These are phyloP conservation scores for Podaxis carcinomalis DNA, from an alignment of 768 basidiomycete species.

Conservation along the genomic window DNA sequence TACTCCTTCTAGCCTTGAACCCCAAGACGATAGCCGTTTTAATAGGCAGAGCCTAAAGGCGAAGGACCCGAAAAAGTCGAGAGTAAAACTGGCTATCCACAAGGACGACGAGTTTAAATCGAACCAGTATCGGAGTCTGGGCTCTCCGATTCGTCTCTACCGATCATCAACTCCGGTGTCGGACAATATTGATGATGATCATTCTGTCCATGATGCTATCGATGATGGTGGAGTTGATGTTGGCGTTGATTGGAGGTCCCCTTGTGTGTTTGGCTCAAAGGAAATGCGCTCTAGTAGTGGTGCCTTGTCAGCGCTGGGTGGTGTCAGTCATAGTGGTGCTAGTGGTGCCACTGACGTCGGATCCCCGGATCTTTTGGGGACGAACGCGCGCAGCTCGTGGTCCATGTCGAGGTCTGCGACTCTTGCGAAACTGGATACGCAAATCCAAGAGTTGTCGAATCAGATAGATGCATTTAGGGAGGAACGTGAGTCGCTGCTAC, in stretches of 20 bases:
- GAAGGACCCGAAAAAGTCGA: background rate
- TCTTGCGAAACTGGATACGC: conserved; percentile 25
- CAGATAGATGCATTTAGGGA: conserved; percentile 32
- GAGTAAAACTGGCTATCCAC: background rate
- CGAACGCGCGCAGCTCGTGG: background rate
- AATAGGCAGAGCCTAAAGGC: background rate
- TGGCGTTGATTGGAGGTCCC: background rate
- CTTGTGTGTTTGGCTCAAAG: background rate
- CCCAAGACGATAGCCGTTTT: background rate
- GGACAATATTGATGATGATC: conserved; percentile 2
- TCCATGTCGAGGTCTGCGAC: background rate
- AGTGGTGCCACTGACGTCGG: background rate
- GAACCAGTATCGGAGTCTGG: background rate
- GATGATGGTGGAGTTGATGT: background rate
- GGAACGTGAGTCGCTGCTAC: conserved; percentile 25
- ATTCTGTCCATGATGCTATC: conserved; percentile 3
- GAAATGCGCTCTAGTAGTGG: background rate
- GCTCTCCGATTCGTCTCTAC: background rate
- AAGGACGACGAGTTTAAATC: background rate
- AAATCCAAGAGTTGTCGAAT: conserved; percentile 29
- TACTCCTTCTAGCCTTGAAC: background rate
- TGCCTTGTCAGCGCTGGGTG: background rate
- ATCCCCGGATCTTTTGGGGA: background rate
- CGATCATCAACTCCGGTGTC: conserved; percentile 3
- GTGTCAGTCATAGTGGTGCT: background rate